phyloP scores from a whole-genome alignment of 495 filamentous ascomycete genomes.

The Cercophora scortea region DNA sequence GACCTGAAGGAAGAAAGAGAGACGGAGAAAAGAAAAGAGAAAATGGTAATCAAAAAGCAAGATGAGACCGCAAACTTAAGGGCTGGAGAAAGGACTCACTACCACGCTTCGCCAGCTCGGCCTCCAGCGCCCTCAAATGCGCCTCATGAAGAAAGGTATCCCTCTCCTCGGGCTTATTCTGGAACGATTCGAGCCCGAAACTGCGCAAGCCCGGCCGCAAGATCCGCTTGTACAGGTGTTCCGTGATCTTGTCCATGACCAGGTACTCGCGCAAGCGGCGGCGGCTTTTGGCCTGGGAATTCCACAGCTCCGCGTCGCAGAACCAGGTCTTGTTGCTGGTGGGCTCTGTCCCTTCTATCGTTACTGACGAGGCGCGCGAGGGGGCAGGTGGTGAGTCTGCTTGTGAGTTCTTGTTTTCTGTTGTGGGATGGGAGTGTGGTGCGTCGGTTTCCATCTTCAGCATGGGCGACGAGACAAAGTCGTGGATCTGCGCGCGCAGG shows the following conservation, averaged over 20 bases:
- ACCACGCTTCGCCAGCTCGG: background rate
- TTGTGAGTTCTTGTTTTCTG: no score
- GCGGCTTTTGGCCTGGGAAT: no score
- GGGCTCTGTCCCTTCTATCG: background rate
- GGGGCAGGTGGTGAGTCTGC: no score
- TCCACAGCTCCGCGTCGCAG: background rate
- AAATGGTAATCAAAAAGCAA: no score
- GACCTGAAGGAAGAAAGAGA: background rate
- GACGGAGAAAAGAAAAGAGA: background rate
- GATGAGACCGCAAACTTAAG: background rate
- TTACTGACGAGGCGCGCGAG: background rate
- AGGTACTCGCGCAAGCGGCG: background rate
- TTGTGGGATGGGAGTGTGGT: no score
- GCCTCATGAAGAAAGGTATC: conserved; percentile 1
- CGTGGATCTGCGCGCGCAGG: no score
- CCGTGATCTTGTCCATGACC: conserved; percentile 9
- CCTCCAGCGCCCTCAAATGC: conserved; percentile 1
- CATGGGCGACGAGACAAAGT: no score
- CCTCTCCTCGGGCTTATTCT: background rate
- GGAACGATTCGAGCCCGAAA: conserved; percentile 7
- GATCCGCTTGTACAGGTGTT: conserved; percentile 9
- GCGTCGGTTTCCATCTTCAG: no score
- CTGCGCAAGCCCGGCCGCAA: conserved; percentile 5
- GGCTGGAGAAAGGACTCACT: background rate
- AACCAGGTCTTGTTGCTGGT: background rate